Percentiles rank a stretch among this genome's conserved stretches.
Conservation (phyloP, 192 early-diverging fungal species). For the Umbelopsis sp. region DNA sequence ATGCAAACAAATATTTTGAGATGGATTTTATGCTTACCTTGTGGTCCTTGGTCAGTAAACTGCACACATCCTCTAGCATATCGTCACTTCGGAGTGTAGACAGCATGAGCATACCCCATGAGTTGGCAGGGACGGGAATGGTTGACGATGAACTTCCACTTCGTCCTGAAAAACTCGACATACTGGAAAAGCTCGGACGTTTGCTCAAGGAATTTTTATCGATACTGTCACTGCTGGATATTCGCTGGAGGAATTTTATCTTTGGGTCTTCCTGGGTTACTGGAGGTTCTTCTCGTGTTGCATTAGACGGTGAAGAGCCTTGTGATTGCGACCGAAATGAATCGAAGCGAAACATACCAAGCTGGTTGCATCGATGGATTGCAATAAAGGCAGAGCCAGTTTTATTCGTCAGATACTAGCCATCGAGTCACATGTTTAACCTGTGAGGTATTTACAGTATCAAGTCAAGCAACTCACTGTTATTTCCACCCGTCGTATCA, state of each 20-base stretch:
- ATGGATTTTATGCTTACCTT: neutral
- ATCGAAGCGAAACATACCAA: conserved; percentile 9
- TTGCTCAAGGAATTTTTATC: neutral
- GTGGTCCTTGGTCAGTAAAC: neutral
- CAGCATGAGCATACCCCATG: conserved; percentile 40
- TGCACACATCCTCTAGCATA: neutral
- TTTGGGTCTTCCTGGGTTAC: neutral
- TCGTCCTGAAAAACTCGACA: conserved; percentile 16
- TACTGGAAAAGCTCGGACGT: conserved; percentile 17
- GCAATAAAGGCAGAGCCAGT: neutral
- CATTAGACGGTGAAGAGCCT: neutral
- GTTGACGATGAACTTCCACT: conserved; percentile 20
- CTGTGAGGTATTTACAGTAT: too few relatives aligned
- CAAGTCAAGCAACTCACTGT: too few relatives aligned
- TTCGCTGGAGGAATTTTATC: conserved; percentile 3
- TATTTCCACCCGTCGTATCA: too few relatives aligned
- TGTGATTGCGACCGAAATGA: conserved; percentile 1
- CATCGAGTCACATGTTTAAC: too few relatives aligned
- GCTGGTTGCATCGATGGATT: neutral
- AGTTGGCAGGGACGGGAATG: conserved; percentile 36
- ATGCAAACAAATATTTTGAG: conserved; percentile 28
- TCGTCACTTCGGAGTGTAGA: conserved; percentile 20
- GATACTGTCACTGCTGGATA: conserved; percentile 11
- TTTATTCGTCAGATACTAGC: neutral
- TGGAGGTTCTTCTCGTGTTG: neutral